Percentiles rank a stretch among this genome's conserved stretches.
phyloP scores from a whole-genome alignment of 202 grass and related monocot genomes.

The Digitaria exilis region DNA sequence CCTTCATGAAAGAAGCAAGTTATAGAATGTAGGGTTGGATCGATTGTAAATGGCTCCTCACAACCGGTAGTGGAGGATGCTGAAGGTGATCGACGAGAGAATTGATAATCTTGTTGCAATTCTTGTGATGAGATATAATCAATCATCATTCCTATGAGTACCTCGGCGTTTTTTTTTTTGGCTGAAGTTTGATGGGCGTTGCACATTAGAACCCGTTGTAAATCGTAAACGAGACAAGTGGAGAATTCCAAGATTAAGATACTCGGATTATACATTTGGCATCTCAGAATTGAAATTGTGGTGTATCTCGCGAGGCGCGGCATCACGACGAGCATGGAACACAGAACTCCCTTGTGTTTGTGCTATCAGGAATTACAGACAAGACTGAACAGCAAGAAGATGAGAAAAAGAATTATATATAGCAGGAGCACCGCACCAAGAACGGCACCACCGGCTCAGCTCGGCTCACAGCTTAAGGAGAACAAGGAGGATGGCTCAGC shows the following conservation, averaged over 20 bases:
- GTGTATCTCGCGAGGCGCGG: constrained; percentile 31
- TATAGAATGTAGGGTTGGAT: not conserved
- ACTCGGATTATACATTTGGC: constrained; percentile 48
- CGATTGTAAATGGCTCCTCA: not conserved
- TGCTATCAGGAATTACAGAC: constrained; percentile 53
- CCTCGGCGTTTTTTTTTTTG: too few species aligned
- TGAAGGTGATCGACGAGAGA: too few species aligned
- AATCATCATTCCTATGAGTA: too few species aligned
- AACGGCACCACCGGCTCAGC: not conserved
- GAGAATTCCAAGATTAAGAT: not conserved
- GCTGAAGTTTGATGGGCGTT: too few species aligned
- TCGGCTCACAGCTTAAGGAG: constrained; percentile 1
- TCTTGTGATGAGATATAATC: too few species aligned
- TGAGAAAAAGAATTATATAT: constrained; percentile 50
- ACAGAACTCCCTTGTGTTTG: constrained; percentile 33
- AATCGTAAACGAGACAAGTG: not conserved
- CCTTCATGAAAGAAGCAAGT: not conserved
- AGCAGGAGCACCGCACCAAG: not conserved
- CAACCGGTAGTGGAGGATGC: too few species aligned
- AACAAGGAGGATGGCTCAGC: not conserved
- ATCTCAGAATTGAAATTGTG: constrained; percentile 43
- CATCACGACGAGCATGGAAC: constrained; percentile 4
- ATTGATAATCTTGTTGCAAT: too few species aligned
- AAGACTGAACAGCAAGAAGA: not conserved
- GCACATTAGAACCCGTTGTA: not conserved